phyloP scores from a whole-genome alignment of 2,329 filamentous ascomycete species.

The Penicillium sp. region DNA sequence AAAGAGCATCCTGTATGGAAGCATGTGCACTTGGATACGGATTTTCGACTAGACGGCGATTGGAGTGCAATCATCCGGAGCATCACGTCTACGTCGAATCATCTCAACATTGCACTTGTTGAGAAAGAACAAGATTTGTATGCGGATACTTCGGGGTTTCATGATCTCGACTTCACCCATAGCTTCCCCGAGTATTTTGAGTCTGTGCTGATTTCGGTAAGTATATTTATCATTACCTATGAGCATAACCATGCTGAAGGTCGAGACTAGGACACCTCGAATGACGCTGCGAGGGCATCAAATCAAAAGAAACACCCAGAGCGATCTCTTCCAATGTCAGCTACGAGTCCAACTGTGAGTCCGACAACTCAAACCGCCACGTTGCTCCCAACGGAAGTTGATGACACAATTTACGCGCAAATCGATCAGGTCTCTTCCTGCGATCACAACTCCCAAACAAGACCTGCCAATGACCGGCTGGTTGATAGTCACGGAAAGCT shows the following conservation, averaged over 20 bases:
- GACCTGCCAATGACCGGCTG: neutral
- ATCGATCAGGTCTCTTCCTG: too few species aligned
- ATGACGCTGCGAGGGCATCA: neutral
- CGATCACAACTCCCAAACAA: neutral
- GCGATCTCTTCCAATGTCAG: too few species aligned
- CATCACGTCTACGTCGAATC: constrained; percentile 12
- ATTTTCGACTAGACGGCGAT: constrained; percentile 12
- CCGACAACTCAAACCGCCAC: too few species aligned
- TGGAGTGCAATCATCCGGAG: constrained; percentile 13
- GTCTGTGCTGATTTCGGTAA: constrained; percentile 2
- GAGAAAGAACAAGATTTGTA: constrained; percentile 3
- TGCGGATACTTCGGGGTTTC: neutral
- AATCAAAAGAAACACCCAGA: too few species aligned
- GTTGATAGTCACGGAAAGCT: constrained; percentile 12
- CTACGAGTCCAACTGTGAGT: too few species aligned
- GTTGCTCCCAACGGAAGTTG: too few species aligned
- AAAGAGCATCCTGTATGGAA: constrained; percentile 19
- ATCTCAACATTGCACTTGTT: constrained; percentile 2
- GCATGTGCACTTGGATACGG: constrained; percentile 17
- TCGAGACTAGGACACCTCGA: neutral
- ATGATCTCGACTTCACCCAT: neutral
- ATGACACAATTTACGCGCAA: too few species aligned
- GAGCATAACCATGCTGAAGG: neutral
- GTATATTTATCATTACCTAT: neutral
- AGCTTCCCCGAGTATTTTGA: neutral